Conservation (phyloP, 2,329 filamentous ascomycete genomes). For the Diaporthe ampelina region DNA sequence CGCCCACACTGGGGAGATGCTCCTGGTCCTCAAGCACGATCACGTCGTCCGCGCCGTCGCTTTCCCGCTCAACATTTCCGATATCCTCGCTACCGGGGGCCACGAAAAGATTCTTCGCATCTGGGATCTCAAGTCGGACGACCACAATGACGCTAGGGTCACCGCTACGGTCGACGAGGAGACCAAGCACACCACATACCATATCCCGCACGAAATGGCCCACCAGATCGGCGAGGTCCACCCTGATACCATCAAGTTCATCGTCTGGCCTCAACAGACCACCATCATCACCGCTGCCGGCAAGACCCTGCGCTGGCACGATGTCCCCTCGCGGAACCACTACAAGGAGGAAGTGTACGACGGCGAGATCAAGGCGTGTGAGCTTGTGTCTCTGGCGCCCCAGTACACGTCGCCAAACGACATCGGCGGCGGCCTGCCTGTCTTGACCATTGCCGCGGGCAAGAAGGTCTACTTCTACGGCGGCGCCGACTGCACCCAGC, state of each 20-base stretch:
- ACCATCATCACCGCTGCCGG: constrained; percentile 92
- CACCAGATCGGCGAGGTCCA: constrained; percentile 94
- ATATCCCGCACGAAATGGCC: constrained; percentile 71
- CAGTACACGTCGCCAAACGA: constrained; percentile 71
- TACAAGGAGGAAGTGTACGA: constrained; percentile 85
- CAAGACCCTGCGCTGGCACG: constrained; percentile 94
- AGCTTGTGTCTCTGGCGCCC: constrained; percentile 80
- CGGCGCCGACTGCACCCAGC: constrained; percentile 75
- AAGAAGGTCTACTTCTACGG: constrained; percentile 95
- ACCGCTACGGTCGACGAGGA: constrained; percentile 51
- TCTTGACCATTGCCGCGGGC: constrained; percentile 92
- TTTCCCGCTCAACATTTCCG: constrained; percentile 84
- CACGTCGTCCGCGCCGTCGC: constrained; percentile 96
- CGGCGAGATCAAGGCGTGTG: constrained; percentile 90
- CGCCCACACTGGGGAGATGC: constrained; percentile 90
- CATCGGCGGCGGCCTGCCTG: constrained; percentile 76
- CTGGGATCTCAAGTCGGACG: constrained; percentile 78
- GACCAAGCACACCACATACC: constrained; percentile 54
- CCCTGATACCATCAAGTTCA: constrained; percentile 91
- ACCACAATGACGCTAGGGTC: constrained; percentile 62
- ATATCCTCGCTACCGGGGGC: constrained; percentile 92
- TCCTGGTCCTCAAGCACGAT: constrained; percentile 89
- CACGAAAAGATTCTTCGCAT: constrained; percentile 97
- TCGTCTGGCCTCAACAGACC: constrained; percentile 92
- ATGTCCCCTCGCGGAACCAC: constrained; percentile 81